phyloP scores from a whole-genome alignment of 2,329 filamentous ascomycete species.

The Huntiella abstrusa region DNA sequence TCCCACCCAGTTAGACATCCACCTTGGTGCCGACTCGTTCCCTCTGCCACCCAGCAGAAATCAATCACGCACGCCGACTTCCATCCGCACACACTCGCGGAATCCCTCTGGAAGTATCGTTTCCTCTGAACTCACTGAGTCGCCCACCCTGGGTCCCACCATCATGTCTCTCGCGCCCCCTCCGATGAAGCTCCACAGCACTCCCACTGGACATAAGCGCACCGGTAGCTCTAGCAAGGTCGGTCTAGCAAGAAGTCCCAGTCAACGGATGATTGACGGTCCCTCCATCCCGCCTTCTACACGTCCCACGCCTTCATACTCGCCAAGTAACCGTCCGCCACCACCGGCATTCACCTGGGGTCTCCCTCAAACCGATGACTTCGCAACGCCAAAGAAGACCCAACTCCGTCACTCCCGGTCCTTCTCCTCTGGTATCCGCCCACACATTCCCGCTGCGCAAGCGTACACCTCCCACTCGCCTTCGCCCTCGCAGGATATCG shows the following conservation, averaged over 20 bases:
- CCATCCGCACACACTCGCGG: not conserved
- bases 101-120: conserved; percentile 1
- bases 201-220: not conserved
- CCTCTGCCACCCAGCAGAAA: not conserved
- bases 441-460: not conserved
- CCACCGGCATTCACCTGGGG: not conserved
- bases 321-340: not conserved
- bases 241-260: not conserved
- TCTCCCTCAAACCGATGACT: conserved; percentile 3
- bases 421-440: not conserved
- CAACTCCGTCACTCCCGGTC: not conserved
- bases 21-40: not conserved
- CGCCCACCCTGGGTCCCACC: not conserved
- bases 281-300: not conserved
- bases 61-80: not conserved
- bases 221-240: not conserved
- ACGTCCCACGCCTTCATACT: not conserved
- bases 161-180: not conserved
- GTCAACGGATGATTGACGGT: not conserved
- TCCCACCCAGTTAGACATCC: not conserved
- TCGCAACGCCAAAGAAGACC: not conserved
- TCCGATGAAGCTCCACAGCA: not conserved
- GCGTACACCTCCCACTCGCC: not conserved
- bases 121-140: not conserved
- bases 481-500: not conserved